Percentiles rank a stretch among this genome's conserved stretches.
Conservation (phyloP, 305 asterid species). For the Solanum hybrid region DNA sequence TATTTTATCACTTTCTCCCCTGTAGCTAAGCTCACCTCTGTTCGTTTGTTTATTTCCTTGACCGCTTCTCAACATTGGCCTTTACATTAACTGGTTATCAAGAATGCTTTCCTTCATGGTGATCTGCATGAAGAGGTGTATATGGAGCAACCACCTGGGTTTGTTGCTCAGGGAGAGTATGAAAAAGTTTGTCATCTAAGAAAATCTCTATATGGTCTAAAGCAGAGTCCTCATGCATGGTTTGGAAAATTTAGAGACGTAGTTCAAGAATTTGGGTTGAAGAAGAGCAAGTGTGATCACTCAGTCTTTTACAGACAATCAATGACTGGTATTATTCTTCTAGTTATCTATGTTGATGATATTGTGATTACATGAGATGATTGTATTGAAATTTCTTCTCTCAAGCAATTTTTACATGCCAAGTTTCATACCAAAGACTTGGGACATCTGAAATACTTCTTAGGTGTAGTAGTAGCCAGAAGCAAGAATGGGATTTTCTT, state of each 20-base stretch:
- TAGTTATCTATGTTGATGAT: neutral
- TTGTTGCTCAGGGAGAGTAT: too few species aligned
- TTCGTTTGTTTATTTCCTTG: too few species aligned
- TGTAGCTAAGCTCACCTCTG: too few species aligned
- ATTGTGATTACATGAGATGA: neutral
- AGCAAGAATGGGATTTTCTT: neutral
- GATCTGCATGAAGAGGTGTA: too few species aligned
- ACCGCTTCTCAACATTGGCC: too few species aligned
- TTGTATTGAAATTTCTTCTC: neutral
- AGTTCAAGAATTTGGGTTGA: neutral
- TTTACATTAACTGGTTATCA: too few species aligned
- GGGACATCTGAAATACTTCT: neutral
- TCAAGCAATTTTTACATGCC: neutral
- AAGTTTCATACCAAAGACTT: neutral
- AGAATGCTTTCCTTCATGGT: too few species aligned
- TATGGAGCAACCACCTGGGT: too few species aligned
- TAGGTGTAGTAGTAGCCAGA: too few species aligned
- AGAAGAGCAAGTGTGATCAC: neutral
- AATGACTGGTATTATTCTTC: neutral
- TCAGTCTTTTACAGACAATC: neutral
- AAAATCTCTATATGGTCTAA: neutral
- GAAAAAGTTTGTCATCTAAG: neutral
- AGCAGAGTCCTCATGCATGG: neutral
- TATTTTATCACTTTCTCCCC: too few species aligned
- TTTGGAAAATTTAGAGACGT: neutral